Evolutionary conservation across 2,329 filamentous ascomycete species (phyloP).

Genomic region (Chrysoporthe puriensis): DNA sequence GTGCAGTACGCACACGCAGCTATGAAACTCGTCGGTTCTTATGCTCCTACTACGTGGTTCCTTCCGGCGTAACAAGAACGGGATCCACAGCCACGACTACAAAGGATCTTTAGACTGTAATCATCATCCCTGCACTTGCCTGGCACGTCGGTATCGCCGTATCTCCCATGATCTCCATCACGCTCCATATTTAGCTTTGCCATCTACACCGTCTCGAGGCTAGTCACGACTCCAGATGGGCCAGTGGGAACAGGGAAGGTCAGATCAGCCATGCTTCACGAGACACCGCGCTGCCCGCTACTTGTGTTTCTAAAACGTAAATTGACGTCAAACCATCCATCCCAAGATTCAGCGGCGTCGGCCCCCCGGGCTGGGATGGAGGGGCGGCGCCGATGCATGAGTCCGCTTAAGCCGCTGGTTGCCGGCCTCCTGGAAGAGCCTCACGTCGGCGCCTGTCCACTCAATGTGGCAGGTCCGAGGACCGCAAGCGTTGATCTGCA

Average conservation of each 20-base stretch:
- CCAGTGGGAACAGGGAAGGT: background rate
- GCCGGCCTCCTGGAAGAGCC: conserved; percentile 7
- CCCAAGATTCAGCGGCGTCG: background rate
- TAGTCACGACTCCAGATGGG: background rate
- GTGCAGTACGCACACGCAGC: too few species aligned
- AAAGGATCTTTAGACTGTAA: conserved; percentile 2
- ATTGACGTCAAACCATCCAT: conserved; percentile 15
- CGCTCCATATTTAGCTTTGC: background rate
- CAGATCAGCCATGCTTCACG: background rate
- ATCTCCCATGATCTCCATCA: background rate
- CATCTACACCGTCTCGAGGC: background rate
- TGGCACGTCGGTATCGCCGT: conserved; percentile 1
- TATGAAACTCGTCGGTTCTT: background rate
- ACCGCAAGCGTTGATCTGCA: conserved; percentile 1
- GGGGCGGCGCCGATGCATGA: conserved; percentile 9
- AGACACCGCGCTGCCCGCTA: background rate
- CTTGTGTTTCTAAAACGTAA: conserved; percentile 17
- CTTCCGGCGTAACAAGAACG: conserved; percentile 5
- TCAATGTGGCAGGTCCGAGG: conserved; percentile 12
- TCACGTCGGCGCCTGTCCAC: background rate
- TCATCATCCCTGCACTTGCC: conserved; percentile 9
- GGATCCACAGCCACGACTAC: conserved; percentile 17
- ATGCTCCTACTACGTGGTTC: conserved; percentile 3
- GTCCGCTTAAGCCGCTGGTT: conserved; percentile 18
- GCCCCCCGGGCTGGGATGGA: conserved; percentile 5